A percentile compares a stretch with the other conserved stretches of the same genome.
These are phyloP conservation scores for Coemansia sp. DNA, from an alignment of 192 early-diverging fungal genomes.

Conservation along the genomic window DNA sequence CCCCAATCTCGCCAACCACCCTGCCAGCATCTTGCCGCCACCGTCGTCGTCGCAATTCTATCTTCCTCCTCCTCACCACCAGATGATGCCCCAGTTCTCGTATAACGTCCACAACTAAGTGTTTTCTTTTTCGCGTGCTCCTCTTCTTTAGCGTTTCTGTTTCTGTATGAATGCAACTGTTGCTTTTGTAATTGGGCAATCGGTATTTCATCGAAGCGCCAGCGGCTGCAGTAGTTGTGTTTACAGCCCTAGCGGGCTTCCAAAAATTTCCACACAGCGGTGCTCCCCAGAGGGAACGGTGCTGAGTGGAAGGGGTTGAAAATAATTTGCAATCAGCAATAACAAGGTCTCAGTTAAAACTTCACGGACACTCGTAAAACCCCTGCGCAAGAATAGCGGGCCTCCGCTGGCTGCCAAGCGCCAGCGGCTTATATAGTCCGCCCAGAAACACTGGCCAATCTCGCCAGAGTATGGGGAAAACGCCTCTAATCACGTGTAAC, in stretches of 20 bases:
- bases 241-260: slow-evolving; percentile 25
- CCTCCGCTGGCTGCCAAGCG: not conserved
- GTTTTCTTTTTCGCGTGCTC: not conserved
- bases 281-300: slow-evolving; percentile 8
- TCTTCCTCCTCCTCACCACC: slow-evolving; percentile 4
- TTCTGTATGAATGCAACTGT: too few species aligned
- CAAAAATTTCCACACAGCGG: slow-evolving; percentile 52
- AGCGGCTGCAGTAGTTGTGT: not conserved
- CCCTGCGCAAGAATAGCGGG: slow-evolving; percentile 47
- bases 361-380: slow-evolving; percentile 47
- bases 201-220: too few species aligned
- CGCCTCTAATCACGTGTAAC: not conserved
- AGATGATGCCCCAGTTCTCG: slow-evolving; percentile 10
- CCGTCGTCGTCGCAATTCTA: slow-evolving; percentile 9
- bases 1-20: slow-evolving; percentile 13
- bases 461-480: slow-evolving; percentile 4
- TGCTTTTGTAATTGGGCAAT: too few species aligned
- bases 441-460: not conserved
- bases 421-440: not conserved
- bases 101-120: not conserved
- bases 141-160: not conserved
- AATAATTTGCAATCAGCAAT: slow-evolving; percentile 51
- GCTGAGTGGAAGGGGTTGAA: slow-evolving; percentile 35
- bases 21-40: slow-evolving; percentile 5
- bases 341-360: slow-evolving; percentile 48